Conservation (phyloP, 2,329 filamentous ascomycete genomes). For the Colletotrichum sp. region DNA sequence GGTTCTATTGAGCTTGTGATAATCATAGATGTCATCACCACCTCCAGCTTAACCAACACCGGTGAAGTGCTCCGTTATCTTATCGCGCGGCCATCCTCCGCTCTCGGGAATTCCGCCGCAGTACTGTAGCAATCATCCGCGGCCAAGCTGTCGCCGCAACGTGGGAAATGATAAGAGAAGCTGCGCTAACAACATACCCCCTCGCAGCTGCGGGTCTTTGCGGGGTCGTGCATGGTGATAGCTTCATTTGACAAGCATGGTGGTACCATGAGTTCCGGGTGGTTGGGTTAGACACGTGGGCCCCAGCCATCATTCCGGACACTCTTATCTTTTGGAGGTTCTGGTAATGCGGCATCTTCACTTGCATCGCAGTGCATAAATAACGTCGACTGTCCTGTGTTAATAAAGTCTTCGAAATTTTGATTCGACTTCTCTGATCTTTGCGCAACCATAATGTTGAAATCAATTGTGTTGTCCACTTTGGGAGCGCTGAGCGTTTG, state of each 20-base stretch:
- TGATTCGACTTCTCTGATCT: background rate
- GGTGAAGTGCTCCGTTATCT: background rate
- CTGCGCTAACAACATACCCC: background rate
- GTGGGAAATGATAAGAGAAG: background rate
- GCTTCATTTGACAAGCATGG: background rate
- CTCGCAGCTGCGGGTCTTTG: background rate
- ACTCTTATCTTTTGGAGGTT: background rate
- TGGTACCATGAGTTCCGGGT: background rate
- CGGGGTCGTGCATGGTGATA: background rate
- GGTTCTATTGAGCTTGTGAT: background rate
- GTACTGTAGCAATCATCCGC: background rate
- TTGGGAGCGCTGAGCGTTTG: background rate
- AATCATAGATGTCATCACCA: background rate
- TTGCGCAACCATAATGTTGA: background rate
- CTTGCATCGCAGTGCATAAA: background rate
- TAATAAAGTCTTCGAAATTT: background rate
- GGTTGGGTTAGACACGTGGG: background rate
- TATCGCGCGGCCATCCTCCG: background rate
- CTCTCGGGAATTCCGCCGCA: background rate
- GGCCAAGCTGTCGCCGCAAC: background rate
- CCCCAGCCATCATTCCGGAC: background rate
- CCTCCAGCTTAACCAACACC: background rate
- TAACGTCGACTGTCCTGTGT: background rate
- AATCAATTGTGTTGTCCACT: background rate
- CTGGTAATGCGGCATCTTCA: background rate